These are phyloP conservation scores for Fusarium brachygibbosum DNA, from an alignment of 2,329 filamentous ascomycete genomes.

Conservation along the genomic window DNA sequence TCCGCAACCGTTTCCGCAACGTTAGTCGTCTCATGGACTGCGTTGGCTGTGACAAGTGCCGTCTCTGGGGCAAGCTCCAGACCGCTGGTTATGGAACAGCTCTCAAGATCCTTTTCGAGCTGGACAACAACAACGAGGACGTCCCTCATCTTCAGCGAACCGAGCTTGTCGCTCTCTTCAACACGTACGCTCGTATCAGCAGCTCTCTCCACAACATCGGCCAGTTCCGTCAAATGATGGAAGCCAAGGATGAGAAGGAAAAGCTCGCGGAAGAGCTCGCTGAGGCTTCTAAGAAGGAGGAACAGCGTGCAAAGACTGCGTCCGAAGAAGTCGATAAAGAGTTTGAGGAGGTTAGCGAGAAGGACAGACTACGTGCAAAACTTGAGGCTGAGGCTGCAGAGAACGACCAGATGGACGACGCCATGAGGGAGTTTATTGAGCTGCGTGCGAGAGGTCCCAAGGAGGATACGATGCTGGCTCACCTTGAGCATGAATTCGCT, in stretches of 20 bases:
- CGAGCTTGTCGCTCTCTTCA: constrained; percentile 93
- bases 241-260: constrained; percentile 42
- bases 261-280: constrained; percentile 49
- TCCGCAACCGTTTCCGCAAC: constrained; percentile 96
- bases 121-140: constrained; percentile 76
- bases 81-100: constrained; percentile 95
- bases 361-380: constrained; percentile 30
- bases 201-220: constrained; percentile 82
- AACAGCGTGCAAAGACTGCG: constrained; percentile 44
- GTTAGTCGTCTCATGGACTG: constrained; percentile 98
- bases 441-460: constrained; percentile 52
- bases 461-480: constrained; percentile 62
- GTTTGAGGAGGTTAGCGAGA: constrained; percentile 56
- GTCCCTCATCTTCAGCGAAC: constrained; percentile 83
- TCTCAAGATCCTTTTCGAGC: constrained; percentile 95
- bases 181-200: constrained; percentile 90
- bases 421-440: constrained; percentile 54
- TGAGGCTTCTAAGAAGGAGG: constrained; percentile 55
- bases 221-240: constrained; percentile 74
- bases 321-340: constrained; percentile 51
- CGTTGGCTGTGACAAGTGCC: constrained; percentile 97
- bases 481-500: constrained; percentile 73
- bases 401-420: constrained; percentile 54
- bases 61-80: constrained; percentile 97
- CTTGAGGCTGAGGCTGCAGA: constrained; percentile 52